Conservation (phyloP, 2,329 filamentous ascomycete species). For the Xylariaceae sp. region DNA sequence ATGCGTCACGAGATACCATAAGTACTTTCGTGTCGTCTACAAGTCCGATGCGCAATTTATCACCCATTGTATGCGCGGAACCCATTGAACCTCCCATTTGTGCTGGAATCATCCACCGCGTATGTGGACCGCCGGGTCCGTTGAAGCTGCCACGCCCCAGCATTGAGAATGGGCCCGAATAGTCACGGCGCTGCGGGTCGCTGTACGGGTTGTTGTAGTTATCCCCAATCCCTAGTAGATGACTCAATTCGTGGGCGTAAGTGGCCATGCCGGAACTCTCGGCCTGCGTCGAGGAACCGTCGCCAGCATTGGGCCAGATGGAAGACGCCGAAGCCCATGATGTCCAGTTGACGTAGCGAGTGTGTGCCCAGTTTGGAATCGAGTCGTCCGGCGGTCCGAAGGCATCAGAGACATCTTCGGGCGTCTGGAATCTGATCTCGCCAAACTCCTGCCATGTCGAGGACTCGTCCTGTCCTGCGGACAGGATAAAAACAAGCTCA, state of each 20-base stretch:
- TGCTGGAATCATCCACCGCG: constrained; percentile 49
- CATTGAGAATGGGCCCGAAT: constrained; percentile 52
- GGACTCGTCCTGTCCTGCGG: constrained; percentile 52
- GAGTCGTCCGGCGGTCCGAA: constrained; percentile 46
- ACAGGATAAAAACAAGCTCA: constrained; percentile 52
- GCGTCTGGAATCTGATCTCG: constrained; percentile 47
- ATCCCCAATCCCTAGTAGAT: constrained; percentile 49
- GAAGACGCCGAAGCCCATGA: constrained; percentile 48
- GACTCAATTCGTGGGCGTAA: constrained; percentile 50
- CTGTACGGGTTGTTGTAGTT: constrained; percentile 55
- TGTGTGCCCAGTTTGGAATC: constrained; percentile 44
- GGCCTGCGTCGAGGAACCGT: constrained; percentile 49
- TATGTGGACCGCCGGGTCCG: constrained; percentile 50
- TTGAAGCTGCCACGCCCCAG: constrained; percentile 49
- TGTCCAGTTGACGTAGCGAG: constrained; percentile 51
- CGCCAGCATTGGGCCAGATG: constrained; percentile 52
- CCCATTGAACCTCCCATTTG: constrained; percentile 46
- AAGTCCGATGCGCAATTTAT: constrained; percentile 50
- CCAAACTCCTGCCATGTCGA: constrained; percentile 56
- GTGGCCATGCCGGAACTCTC: constrained; percentile 51
- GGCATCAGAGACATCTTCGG: constrained; percentile 43
- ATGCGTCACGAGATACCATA: constrained; percentile 39
- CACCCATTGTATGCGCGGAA: constrained; percentile 49
- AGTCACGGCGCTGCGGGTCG: constrained; percentile 41
- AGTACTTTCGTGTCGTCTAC: constrained; percentile 41